Base-by-base conservation (phyloP, 108 stramenopile species). In the Pseudonitzschia multistriata region DNA sequence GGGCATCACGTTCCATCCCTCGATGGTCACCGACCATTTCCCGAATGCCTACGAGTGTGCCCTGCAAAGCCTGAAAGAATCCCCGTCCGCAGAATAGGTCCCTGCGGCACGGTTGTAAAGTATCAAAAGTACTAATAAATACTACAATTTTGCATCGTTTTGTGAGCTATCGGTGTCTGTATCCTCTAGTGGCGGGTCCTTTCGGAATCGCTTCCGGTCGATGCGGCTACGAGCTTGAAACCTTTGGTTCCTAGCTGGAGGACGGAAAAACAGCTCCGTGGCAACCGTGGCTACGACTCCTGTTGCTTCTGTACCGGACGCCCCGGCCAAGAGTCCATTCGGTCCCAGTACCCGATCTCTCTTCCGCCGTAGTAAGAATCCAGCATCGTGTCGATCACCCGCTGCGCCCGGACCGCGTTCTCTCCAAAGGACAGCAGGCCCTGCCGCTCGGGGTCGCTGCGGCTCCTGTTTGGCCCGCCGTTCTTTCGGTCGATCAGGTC, bases 311-410 rank as follows among this genome's bases (percentile, higher is more conserved):
- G 10, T 25, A 57, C 28, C 28, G 55, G 24, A 13, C 55, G 22
- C 30, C 67, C 67, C 22, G 67, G 52, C 67, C 76, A 77, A 13
- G 69, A 71, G 29, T 57, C 29, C 10, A 37, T 2, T 66, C 72
- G 47, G 25, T 55, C 25, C 86, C 86, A 88, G 56, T 81, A 88
- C 1, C 79, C 81, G 63, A 78, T 81, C 47, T 88, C 74, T 53
- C 86, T 63, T 56, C 81, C 78, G 47, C 83, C 81, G 70, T 88
- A 84, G 63, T 84, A 88, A 3, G 76, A 70, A 49, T 60, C 60
- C 56, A 84, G 67, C 19, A 76, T 80, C 7, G 73, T 49, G 77
- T 88, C 86, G 59, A 88, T 54, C 14, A 88, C 81, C 31, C 67
- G 45, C 15, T 72, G 74, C 7, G 86, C 78, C 56, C 86, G 70